phyloP scores from a whole-genome alignment of 2,329 filamentous ascomycete species.

The Penicillium griseofulvum region DNA sequence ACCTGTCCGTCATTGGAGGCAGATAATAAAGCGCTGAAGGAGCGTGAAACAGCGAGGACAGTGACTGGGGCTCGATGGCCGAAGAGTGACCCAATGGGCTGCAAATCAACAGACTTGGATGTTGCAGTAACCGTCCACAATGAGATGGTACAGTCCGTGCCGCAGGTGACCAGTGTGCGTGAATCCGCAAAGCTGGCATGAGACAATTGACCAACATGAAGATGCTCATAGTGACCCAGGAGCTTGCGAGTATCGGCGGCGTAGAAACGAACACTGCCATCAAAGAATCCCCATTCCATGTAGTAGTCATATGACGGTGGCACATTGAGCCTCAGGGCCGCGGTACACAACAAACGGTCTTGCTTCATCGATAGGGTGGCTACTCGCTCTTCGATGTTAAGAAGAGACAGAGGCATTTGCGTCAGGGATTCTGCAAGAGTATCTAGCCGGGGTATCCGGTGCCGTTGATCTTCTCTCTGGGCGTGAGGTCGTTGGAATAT shows the following conservation, averaged over 20 bases:
- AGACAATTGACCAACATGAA: conserved; percentile 87
- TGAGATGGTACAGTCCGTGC: conserved; percentile 86
- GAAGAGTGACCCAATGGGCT: conserved; percentile 77
- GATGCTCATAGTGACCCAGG: conserved; percentile 86
- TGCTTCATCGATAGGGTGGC: conserved; percentile 73
- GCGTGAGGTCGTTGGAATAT: conserved; percentile 83
- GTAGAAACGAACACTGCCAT: conserved; percentile 90
- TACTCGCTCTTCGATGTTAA: conserved; percentile 76
- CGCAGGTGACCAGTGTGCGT: conserved; percentile 85
- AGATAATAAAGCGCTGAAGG: conserved; percentile 84
- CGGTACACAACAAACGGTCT: conserved; percentile 79
- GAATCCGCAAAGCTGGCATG: conserved; percentile 82
- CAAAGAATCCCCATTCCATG: conserved; percentile 93
- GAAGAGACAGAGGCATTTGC: conserved; percentile 72
- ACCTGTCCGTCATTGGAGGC: conserved; percentile 78
- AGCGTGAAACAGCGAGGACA: conserved; percentile 77
- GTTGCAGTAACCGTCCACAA: conserved; percentile 71
- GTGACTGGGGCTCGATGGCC: conserved; percentile 84
- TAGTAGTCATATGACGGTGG: conserved; percentile 85
- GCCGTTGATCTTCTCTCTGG: conserved; percentile 65
- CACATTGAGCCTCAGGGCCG: conserved; percentile 81
- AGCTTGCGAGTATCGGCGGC: conserved; percentile 77
- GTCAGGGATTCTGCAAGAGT: conserved; percentile 72
- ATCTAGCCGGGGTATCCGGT: conserved; percentile 70
- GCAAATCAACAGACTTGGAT: conserved; percentile 71